A percentile compares a stretch with the other conserved stretches of the same genome.
These are phyloP conservation scores for Phytophthora ohioensis DNA, from an alignment of 352 stramenopile species.

Conservation along the genomic window DNA sequence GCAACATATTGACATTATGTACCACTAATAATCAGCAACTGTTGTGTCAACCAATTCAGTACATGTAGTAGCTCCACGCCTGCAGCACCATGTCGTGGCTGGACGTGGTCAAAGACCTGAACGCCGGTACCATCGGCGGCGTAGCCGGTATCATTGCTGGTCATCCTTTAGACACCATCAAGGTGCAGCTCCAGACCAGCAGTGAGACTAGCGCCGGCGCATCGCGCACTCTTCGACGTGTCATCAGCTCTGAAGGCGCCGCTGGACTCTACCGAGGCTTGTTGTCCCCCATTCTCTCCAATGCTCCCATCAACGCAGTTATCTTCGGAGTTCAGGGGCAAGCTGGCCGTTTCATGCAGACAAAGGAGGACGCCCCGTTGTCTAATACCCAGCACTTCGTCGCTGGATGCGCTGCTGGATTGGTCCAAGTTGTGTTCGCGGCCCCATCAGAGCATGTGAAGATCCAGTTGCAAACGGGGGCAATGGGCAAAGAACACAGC, in stretches of 20 bases:
- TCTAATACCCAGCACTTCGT: constrained; percentile 58
- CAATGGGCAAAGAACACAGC: constrained; percentile 52
- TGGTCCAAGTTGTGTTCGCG: constrained; percentile 74
- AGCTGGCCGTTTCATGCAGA: constrained; percentile 52
- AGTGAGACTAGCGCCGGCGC: constrained; percentile 38
- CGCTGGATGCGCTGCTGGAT: constrained; percentile 58
- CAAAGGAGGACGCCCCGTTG: constrained; percentile 38
- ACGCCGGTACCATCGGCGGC: constrained; percentile 76
- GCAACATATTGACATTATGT: neutral
- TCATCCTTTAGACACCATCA: constrained; percentile 87
- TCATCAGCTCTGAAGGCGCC: constrained; percentile 57
- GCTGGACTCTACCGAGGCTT: constrained; percentile 75
- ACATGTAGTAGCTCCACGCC: too few relatives aligned
- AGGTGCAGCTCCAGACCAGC: constrained; percentile 82
- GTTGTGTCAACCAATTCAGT: too few relatives aligned
- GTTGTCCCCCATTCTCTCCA: constrained; percentile 80
- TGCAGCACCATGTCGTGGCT: constrained; percentile 45
- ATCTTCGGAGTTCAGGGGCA: constrained; percentile 79
- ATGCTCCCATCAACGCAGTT: constrained; percentile 86
- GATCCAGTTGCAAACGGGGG: constrained; percentile 80
- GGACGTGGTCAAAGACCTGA: constrained; percentile 79
- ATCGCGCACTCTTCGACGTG: constrained; percentile 55
- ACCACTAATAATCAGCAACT: too few relatives aligned
- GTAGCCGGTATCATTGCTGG: constrained; percentile 78
- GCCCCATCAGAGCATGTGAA: constrained; percentile 81